Conservation (phyloP, 208 protist species). For the Trypanosoma cruzi region DNA sequence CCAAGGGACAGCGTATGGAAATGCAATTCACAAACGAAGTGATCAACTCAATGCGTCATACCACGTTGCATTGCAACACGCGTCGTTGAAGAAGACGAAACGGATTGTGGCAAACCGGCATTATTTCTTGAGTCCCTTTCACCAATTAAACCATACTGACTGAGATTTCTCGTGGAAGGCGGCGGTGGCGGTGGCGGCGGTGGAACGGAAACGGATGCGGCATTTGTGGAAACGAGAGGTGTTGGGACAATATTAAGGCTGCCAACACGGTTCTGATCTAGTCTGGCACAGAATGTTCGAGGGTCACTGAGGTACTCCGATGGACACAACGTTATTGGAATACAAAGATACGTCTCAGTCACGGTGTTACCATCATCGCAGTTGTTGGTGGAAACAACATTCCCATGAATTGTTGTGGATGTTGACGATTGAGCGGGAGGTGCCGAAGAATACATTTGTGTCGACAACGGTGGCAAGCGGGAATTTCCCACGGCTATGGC, state of each 20-base stretch:
- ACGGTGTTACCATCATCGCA: background rate
- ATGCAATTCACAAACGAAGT: background rate
- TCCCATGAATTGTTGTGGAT: background rate
- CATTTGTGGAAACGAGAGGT: slow-evolving; percentile 18
- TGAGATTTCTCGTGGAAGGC: background rate
- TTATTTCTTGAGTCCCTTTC: slow-evolving; percentile 2
- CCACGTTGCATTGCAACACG: slow-evolving; percentile 2
- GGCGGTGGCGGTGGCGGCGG: slow-evolving; percentile 20
- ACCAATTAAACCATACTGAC: background rate
- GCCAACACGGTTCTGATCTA: slow-evolving; percentile 48
- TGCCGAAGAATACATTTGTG: background rate
- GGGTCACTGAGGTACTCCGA: slow-evolving; percentile 55
- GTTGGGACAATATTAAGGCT: slow-evolving; percentile 32
- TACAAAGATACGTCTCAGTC: slow-evolving; percentile 51
- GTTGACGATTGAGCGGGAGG: background rate
- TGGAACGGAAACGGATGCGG: slow-evolving; percentile 10
- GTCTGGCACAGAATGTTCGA: slow-evolving; percentile 52
- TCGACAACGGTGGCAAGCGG: slow-evolving; percentile 19
- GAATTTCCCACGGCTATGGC: slow-evolving; percentile 2
- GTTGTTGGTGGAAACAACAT: background rate
- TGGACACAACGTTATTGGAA: slow-evolving; percentile 59
- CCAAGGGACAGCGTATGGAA: background rate
- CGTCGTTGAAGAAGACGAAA: slow-evolving; percentile 30
- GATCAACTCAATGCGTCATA: background rate
- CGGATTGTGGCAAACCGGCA: slow-evolving; percentile 6